Evolutionary conservation across 768 basidiomycete species (phyloP), one percentile per base, ranked within the genome.

Genomic region (Rhodosporidiobolus sp.): DNA sequence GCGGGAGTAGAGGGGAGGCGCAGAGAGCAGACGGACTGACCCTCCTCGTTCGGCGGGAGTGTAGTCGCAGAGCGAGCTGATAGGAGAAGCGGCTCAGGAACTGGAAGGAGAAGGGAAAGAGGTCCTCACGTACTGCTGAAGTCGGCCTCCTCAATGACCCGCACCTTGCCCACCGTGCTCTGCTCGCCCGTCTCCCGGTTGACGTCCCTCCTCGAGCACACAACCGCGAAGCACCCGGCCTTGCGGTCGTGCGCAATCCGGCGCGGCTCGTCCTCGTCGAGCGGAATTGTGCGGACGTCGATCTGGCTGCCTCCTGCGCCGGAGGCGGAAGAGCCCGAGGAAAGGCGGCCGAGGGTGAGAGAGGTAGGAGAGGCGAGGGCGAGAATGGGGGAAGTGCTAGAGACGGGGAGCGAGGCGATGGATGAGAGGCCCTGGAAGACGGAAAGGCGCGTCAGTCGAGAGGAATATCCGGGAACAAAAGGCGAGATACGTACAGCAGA

Each of bases 261-360:
- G 10, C 85, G 85, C 3, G 93, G 93, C 77, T 86, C 87, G 67
- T 91, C 87, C 35, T 86, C 82, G 5, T 91, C 92, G 17, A 94
- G 82, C 34, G 87, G 84, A 38, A 91, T 82, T 48, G 90, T 86
- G 67, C 88, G 87, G 57, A 94, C 87, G 76, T 94, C 90, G 80
- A 93, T 84, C 80, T 90, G 90, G 70, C 89, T 85, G 45, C 83
- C 82, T 4, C 26, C 43, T 12, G 12, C 3, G n/a, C 38, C 26
- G 38, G 58, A 59, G 38, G 26, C 38, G 7, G 58, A 59, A 43
- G 58, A n/a, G 50, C 24, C 9, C n/a, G n/a, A n/a, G 50, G 50
- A 52, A 22, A 65, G n/a, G n/a, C n/a, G 54, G 9, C 24, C 49
- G 63, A 64, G 52, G 12, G 52, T 26, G 52, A 64, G 28, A 38